Base-by-base conservation (phyloP, 768 basidiomycete species). In the Ephemerocybe angulata region DNA sequence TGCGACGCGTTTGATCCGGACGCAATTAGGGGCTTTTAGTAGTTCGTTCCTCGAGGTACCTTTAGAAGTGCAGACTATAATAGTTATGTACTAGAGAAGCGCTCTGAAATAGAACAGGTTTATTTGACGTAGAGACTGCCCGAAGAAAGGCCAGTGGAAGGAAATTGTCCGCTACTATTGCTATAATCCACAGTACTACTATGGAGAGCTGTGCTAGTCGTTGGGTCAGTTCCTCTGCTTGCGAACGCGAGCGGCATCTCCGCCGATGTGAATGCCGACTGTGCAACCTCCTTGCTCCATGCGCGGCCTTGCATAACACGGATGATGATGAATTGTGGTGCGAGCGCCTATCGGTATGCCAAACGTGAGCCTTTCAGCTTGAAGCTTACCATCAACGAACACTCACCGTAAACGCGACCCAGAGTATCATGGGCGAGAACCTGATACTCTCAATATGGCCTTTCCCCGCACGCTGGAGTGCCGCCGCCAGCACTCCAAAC, bases 251-350 rank as follows among this genome's bases (percentile, higher is more conserved):
- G 38, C 5, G 38, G 38, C 7, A 41, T 41, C 7, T 41, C 38
- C 17, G 38, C 8, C 38, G 38, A 19, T 10, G 38, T 17, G 15
- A 13, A 41, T n/a, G n/a, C 38, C 38, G 38, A 41, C 38, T n/a
- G 7, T 7, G 38, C 38, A 19, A 41, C 21, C 38, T 53, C 38
- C 38, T 22, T 53, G 24, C 22, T 17, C 54, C 54, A 59, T 37
- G 58, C 58, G 27, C 54, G 54, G 11, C 58, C 58, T 46, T 55
- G 52, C 3, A 53, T 19, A 31, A 53, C 52, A 4, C 52, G 52
- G 11, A 43, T 43, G 30, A 54, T 30, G 31, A 54, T 54, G 17
- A 54, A 47, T 24, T 46, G 53, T 21, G 53, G 53, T 17, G 53
- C 40, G 15, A 54, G 29, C 21, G 43, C 53, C 53, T 54, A 33